Evolutionary conservation across 306 rosid genomes (phyloP).

Genomic region (Glycyrrhiza uralensis): DNA sequence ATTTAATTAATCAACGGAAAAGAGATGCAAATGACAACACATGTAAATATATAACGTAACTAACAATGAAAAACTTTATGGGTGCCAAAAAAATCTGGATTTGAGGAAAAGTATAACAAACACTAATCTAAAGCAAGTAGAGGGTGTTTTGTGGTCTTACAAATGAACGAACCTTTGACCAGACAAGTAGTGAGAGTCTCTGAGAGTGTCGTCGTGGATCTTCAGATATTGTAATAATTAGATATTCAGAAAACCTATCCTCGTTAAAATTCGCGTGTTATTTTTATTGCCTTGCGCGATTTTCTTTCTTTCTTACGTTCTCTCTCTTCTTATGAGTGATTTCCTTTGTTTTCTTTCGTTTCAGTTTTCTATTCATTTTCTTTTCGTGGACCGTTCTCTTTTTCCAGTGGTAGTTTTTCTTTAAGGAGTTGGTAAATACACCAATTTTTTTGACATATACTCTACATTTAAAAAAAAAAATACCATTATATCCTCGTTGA

Average conservation of each 20-base stretch:
- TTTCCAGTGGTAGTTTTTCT: not conserved
- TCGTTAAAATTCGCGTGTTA: not conserved
- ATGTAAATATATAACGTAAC: not conserved
- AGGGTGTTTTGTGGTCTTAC: not conserved
- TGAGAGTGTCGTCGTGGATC: not conserved
- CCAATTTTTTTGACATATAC: too few species aligned
- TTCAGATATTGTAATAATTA: not conserved
- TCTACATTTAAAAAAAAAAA: too few species aligned
- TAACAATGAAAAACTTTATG: not conserved
- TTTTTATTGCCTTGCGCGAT: not conserved
- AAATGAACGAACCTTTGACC: conserved; percentile 3
- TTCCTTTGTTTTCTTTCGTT: not conserved
- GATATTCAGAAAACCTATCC: not conserved
- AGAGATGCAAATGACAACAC: not conserved
- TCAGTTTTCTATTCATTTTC: not conserved
- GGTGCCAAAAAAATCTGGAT: not conserved
- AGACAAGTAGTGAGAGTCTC: not conserved
- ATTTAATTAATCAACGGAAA: not conserved
- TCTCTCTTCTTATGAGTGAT: not conserved
- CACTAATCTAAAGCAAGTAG: not conserved
- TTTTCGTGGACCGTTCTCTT: not conserved
- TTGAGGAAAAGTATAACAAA: not conserved
- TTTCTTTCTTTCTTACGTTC: not conserved
- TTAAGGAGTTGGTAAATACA: too few species aligned
- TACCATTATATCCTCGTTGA: too few species aligned